Evolutionary conservation across 2,329 filamentous ascomycete genomes (phyloP).

Genomic region (Pseudogymnoascus destructans): DNA sequence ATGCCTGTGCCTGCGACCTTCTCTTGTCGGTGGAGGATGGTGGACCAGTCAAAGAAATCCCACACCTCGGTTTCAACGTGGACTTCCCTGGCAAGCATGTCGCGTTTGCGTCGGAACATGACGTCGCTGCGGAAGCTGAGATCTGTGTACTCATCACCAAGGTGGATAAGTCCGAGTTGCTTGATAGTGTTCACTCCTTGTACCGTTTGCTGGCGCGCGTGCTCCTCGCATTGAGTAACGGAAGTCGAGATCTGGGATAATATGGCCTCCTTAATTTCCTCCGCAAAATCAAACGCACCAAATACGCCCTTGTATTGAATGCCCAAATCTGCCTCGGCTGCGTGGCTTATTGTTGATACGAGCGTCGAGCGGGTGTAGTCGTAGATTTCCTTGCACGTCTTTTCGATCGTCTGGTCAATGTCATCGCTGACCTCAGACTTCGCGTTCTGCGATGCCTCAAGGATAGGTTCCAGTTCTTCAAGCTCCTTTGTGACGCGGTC

Average conservation of each 20-base stretch:
- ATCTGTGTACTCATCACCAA: conserved; percentile 75
- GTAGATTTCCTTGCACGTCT: conserved; percentile 76
- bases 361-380: conserved; percentile 66
- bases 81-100: conserved; percentile 71
- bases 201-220: conserved; percentile 66
- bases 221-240: conserved; percentile 69
- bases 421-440: conserved; percentile 67
- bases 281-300: conserved; percentile 78
- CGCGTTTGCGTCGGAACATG: conserved; percentile 81
- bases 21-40: conserved; percentile 77
- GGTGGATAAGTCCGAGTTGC: conserved; percentile 72
- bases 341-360: conserved; percentile 58
- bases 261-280: conserved; percentile 86
- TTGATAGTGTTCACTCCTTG: conserved; percentile 78
- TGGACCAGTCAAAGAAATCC: conserved; percentile 86
- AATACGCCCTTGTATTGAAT: conserved; percentile 80
- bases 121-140: conserved; percentile 80
- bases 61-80: conserved; percentile 76
- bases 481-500: conserved; percentile 72
- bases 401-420: conserved; percentile 70
- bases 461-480: conserved; percentile 67
- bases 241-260: conserved; percentile 72
- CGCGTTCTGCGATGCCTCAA: conserved; percentile 72
- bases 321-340: conserved; percentile 65
- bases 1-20: conserved; percentile 90